phyloP scores from a whole-genome alignment of 345 rosid species.

The Lepidium sativum region DNA sequence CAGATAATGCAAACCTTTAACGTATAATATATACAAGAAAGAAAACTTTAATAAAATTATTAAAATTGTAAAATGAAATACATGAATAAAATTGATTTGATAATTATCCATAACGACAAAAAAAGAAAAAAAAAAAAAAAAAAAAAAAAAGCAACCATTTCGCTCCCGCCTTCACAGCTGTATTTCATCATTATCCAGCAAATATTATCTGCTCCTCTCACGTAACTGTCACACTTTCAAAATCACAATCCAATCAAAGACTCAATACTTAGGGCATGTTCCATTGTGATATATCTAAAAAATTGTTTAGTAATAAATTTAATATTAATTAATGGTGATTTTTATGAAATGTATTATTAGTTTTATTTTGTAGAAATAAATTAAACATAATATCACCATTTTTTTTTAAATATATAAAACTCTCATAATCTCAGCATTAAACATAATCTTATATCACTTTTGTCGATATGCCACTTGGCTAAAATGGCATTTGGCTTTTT shows the following conservation, averaged over 20 bases:
- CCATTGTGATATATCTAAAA: too few species aligned
- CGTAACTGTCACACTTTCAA: slow-evolving; percentile 2
- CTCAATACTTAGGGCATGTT: too few species aligned
- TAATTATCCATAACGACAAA: slow-evolving; percentile 19
- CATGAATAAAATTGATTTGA: not conserved
- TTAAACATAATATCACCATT: too few species aligned
- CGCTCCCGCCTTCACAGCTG: slow-evolving; percentile 29
- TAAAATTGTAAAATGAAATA: not conserved
- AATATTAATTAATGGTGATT: too few species aligned
- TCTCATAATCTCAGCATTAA: too few species aligned
- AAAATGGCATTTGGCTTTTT: not conserved
- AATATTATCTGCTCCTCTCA: not conserved
- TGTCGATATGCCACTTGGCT: slow-evolving; percentile 6
- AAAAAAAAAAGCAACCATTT: slow-evolving; percentile 11
- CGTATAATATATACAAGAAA: too few species aligned
- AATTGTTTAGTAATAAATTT: too few species aligned
- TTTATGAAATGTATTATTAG: too few species aligned
- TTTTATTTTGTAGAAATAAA: too few species aligned
- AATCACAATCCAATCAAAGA: slow-evolving; percentile 13
- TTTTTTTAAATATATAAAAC: too few species aligned
- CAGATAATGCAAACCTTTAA: not conserved
- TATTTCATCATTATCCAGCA: slow-evolving; percentile 22
- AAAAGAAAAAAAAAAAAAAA: not conserved
- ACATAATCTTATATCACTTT: not conserved
- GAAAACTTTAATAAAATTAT: not conserved